Percentiles rank a stretch among this genome's conserved stretches.
Evolutionary conservation across 345 rosid species (phyloP).

Genomic region (Eucalyptus regnans): DNA sequence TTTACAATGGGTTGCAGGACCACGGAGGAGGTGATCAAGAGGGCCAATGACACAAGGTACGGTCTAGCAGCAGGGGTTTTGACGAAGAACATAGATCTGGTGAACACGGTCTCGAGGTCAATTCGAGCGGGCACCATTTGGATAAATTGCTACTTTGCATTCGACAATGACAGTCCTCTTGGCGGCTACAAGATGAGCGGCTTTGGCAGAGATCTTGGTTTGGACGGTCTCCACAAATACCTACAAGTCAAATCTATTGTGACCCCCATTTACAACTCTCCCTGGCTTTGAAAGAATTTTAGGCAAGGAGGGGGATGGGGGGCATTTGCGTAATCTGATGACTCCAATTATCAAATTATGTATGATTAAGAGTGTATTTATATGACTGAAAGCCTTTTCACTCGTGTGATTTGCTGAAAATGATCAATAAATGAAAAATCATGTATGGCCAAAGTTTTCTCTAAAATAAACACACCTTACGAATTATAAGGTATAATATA

Average conservation of each 20-base stretch:
- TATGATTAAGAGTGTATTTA: neutral
- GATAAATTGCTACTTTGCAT: constrained; percentile 61
- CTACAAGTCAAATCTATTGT: constrained; percentile 50
- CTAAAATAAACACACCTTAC: neutral
- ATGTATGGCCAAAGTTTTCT: no score
- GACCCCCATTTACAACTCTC: constrained; percentile 60
- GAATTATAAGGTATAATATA: neutral
- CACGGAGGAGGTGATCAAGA: constrained; percentile 43
- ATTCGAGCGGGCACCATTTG: constrained; percentile 47
- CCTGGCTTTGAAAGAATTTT: constrained; percentile 8
- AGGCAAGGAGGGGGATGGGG: neutral
- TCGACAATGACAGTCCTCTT: constrained; percentile 45
- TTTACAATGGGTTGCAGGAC: constrained; percentile 25
- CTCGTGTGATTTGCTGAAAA: no score
- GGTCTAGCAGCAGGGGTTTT: constrained; percentile 78
- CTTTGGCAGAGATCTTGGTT: constrained; percentile 47
- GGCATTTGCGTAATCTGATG: neutral
- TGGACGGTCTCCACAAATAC: constrained; percentile 47
- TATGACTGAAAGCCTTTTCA: neutral
- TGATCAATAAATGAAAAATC: no score
- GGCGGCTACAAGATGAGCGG: constrained; percentile 78
- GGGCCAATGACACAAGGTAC: constrained; percentile 50
- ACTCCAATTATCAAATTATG: neutral
- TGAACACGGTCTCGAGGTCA: constrained; percentile 61
- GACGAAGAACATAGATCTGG: constrained; percentile 43